Conservation (phyloP, 805 yeast genomes). For the Schwanniomyces polymorphus region DNA sequence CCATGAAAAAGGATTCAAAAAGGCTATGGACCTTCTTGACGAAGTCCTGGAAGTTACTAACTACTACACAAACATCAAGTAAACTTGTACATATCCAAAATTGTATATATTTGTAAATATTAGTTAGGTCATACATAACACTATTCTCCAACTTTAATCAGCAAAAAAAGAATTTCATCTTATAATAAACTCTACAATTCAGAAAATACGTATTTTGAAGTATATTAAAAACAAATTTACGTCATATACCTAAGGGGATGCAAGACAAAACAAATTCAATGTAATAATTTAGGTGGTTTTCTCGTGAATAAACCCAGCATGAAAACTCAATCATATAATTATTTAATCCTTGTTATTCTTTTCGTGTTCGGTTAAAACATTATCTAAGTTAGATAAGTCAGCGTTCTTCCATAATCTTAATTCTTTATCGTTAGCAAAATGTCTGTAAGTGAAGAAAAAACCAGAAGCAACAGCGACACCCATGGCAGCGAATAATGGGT, state of each 20-base stretch:
- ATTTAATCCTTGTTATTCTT: constrained; percentile 17
- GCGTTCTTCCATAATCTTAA: constrained; percentile 49
- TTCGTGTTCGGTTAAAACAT: constrained; percentile 38
- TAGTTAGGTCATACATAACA: no score
- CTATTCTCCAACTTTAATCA: no score
- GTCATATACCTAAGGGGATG: neutral
- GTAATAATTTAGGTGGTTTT: neutral
- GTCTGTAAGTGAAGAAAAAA: constrained; percentile 46
- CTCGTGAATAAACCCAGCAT: neutral
- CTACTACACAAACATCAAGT: constrained; percentile 67
- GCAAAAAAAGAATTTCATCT: no score
- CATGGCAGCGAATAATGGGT: constrained; percentile 46
- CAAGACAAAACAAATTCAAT: neutral
- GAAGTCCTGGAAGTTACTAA: constrained; percentile 84
- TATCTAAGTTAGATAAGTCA: constrained; percentile 42
- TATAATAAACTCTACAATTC: neutral
- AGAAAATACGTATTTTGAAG: neutral
- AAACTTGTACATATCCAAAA: constrained; percentile 7
- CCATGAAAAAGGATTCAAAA: constrained; percentile 49
- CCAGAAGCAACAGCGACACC: constrained; percentile 42
- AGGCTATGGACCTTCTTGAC: constrained; percentile 61
- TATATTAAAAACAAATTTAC: neutral
- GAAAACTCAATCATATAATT: neutral
- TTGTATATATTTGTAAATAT: neutral
- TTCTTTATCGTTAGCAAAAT: constrained; percentile 44